Evolutionary conservation across 2,329 filamentous ascomycete species (phyloP), one percentile per base, ranked within the genome.

Genomic region (Myriosclerotinia curreyana): DNA sequence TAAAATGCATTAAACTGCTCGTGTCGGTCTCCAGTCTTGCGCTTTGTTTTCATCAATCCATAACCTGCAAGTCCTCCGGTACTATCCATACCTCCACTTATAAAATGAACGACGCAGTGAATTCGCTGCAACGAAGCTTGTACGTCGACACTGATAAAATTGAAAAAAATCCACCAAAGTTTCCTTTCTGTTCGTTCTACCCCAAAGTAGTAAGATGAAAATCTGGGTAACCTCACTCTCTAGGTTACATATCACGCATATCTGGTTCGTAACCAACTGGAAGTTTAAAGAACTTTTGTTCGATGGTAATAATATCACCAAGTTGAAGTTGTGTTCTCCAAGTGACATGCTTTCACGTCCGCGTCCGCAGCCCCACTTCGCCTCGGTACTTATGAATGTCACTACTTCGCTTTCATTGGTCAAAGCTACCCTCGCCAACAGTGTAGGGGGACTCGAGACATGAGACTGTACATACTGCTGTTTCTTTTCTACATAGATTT

Each of bases 371-470:
- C 28, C 42, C 42, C 55, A 48, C 42, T 58, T 58, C 31, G 42
- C 20, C 8, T 17, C 28, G 42, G 31, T 3, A 22, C 25, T 14
- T n/a, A 59, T 38, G 31, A 59, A 36, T 59, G 55, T 59, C 55
- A 59, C 55, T 17, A 34, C 42, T 59, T 36, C 14, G 0, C 8
- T 25, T 14, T 59, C 14, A 59, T 59, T 59, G 55, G 55, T 25
- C 55, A 48, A 25, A 48, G 28, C 31, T 48, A 20, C 15, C 42
- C n/a, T 48, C 55, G 42, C 40, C 54, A 58, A 58, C 34, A 58
- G 25, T 46, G 20, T 58, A 58, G 40, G 54, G 31, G 54, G 46
- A 22, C 17, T 15, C 12, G 40, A 58, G 28, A 20, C 28, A 34
- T 34, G 54, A 34, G 20, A 31, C 28, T n/a, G 8, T 28, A 42